These are phyloP conservation scores for Penstemon davidsonii DNA, from an alignment of 257 asterid species.

Conservation along the genomic window DNA sequence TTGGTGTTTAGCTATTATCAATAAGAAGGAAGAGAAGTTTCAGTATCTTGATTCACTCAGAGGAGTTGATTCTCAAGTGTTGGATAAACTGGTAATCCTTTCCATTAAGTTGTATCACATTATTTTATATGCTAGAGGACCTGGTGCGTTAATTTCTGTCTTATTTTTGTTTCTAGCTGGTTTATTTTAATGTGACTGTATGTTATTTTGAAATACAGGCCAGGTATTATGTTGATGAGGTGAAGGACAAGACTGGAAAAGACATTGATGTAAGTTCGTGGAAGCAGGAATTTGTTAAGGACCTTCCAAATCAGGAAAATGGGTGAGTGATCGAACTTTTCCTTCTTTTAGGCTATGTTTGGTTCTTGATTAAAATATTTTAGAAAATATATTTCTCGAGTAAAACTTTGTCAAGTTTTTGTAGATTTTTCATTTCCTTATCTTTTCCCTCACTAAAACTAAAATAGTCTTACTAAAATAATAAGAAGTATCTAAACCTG, in stretches of 20 bases:
- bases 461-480: too few relatives aligned
- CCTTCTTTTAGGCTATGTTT: background rate
- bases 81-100: constrained; percentile 59
- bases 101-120: constrained; percentile 1
- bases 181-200: background rate
- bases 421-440: too few relatives aligned
- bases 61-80: constrained; percentile 55
- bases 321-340: constrained; percentile 45
- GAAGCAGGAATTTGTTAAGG: constrained; percentile 62
- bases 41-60: constrained; percentile 93
- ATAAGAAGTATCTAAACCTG: background rate
- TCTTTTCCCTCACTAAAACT: background rate
- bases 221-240: constrained; percentile 77
- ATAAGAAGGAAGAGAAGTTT: constrained; percentile 77
- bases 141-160: background rate
- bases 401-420: too few relatives aligned
- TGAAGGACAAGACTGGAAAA: constrained; percentile 79
- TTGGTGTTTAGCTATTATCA: constrained; percentile 96
- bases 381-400: too few relatives aligned
- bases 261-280: constrained; percentile 65
- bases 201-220: constrained; percentile 50
- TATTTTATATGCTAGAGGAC: background rate
- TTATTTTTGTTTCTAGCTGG: background rate
- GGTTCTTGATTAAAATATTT: too few relatives aligned
- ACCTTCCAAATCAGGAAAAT: constrained; percentile 76